Percentiles rank a stretch among this genome's conserved stretches.
phyloP scores from a whole-genome alignment of 202 grass and related monocot genomes.

The Sporobolus alterniflorus region DNA sequence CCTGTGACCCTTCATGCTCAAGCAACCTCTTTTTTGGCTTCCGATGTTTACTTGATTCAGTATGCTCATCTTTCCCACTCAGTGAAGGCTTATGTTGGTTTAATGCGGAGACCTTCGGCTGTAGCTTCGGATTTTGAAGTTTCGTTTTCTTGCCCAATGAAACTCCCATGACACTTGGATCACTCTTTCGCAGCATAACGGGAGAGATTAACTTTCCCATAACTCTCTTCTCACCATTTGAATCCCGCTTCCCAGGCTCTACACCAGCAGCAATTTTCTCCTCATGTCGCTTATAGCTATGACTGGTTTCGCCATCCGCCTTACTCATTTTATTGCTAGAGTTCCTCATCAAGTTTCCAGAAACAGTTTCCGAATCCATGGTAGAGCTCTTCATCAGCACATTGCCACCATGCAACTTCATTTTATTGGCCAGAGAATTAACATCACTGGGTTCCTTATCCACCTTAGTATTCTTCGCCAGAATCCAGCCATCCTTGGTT shows the following conservation, averaged over 20 bases:
- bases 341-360: constrained; percentile 24
- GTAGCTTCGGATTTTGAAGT: constrained; percentile 42
- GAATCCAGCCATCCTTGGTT: neutral
- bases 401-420: constrained; percentile 33
- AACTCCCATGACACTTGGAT: constrained; percentile 53
- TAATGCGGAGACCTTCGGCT: constrained; percentile 42
- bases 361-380: constrained; percentile 22
- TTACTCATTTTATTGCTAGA: constrained; percentile 27
- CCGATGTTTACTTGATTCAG: constrained; percentile 24
- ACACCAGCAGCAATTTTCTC: constrained; percentile 18
- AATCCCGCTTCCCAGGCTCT: constrained; percentile 10
- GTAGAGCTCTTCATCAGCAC: neutral
- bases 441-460: constrained; percentile 31
- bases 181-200: constrained; percentile 47
- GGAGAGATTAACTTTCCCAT: constrained; percentile 48
- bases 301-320: constrained; percentile 18
- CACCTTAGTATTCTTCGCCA: constrained; percentile 10
- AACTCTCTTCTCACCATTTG: constrained; percentile 43
- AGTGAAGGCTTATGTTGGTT: constrained; percentile 20
- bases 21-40: constrained; percentile 47
- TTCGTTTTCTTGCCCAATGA: constrained; percentile 54
- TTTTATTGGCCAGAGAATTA: constrained; percentile 31
- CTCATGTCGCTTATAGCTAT: constrained; percentile 26
- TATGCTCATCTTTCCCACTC: constrained; percentile 34
- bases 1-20: constrained; percentile 36